Conservation (phyloP, 2,329 filamentous ascomycete genomes). For the Lachnellula cervina region DNA sequence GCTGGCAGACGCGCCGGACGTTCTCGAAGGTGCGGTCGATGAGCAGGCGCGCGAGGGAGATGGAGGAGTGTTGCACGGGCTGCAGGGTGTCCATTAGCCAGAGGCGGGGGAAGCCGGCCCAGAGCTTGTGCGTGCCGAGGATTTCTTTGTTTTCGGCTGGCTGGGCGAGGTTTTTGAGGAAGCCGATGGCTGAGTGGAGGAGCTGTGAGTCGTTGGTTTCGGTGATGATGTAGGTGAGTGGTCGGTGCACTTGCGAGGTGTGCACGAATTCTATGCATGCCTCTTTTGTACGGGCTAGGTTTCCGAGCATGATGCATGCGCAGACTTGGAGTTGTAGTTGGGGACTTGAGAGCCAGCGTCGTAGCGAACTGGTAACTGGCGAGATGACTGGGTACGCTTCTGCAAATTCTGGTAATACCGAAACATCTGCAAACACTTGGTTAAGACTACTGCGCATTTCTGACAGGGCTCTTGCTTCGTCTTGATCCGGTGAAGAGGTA, state of each 20-base stretch:
- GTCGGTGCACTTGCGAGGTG: slow-evolving; percentile 38
- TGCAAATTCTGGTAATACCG: slow-evolving; percentile 45
- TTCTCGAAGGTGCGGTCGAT: slow-evolving; percentile 50
- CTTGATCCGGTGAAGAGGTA: slow-evolving; percentile 24
- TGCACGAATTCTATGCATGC: slow-evolving; percentile 47
- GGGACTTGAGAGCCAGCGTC: slow-evolving; percentile 42
- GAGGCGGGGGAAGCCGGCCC: slow-evolving; percentile 43
- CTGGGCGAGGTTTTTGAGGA: slow-evolving; percentile 62
- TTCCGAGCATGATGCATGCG: slow-evolving; percentile 57
- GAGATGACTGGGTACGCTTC: slow-evolving; percentile 39
- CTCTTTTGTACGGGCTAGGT: slow-evolving; percentile 55
- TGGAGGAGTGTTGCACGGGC: slow-evolving; percentile 56
- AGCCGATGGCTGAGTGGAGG: slow-evolving; percentile 52
- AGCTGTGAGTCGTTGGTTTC: slow-evolving; percentile 45
- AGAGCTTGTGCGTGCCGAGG: slow-evolving; percentile 45
- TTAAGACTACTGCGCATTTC: slow-evolving; percentile 47
- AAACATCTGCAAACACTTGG: slow-evolving; percentile 46
- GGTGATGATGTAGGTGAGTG: slow-evolving; percentile 43
- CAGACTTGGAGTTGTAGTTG: slow-evolving; percentile 47
- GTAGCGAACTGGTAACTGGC: slow-evolving; percentile 38
- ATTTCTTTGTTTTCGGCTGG: slow-evolving; percentile 48
- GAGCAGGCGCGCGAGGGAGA: slow-evolving; percentile 54
- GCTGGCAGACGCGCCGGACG: slow-evolving; percentile 44
- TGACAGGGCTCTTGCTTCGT: slow-evolving; percentile 46
- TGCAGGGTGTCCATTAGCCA: slow-evolving; percentile 49